These are phyloP conservation scores for Boletus chippewaensis DNA, from an alignment of 1,284 basidiomycete species.

Conservation along the genomic window DNA sequence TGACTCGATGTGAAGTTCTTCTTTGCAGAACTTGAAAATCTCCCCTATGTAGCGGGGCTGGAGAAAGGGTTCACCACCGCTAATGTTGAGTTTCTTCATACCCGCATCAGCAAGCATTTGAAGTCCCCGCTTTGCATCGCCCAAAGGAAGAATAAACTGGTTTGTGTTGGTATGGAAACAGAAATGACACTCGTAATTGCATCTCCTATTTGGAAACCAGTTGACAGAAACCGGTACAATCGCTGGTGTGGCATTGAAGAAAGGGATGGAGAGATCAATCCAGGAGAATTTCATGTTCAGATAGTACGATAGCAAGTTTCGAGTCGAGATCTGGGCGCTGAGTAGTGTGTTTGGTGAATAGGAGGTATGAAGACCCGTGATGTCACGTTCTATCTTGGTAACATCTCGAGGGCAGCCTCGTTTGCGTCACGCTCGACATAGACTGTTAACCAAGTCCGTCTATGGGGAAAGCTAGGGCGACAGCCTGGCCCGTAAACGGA, in stretches of 20 bases:
- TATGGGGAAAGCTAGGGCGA: not conserved
- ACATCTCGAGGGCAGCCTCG: not conserved
- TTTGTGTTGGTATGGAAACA: constrained; percentile 36
- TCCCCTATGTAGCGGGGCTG: constrained; percentile 34
- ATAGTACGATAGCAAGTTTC: not conserved
- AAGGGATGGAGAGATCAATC: constrained; percentile 18
- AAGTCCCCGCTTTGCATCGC: constrained; percentile 32
- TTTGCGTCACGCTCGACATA: not conserved
- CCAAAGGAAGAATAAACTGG: constrained; percentile 29
- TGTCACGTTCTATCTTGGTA: not conserved
- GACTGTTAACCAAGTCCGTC: not conserved
- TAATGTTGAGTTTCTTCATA: constrained; percentile 38
- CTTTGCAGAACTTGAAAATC: constrained; percentile 36
- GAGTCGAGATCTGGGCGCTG: not conserved
- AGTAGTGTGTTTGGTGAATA: not conserved
- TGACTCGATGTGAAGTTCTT: constrained; percentile 33
- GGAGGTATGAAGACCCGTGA: not conserved
- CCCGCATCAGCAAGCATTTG: constrained; percentile 32
- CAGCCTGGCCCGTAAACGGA: not conserved
- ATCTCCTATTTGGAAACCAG: constrained; percentile 19
- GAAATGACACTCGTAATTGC: constrained; percentile 34
- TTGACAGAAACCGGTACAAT: constrained; percentile 17
- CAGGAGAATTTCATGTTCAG: constrained; percentile 20
- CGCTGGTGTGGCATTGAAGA: constrained; percentile 9
- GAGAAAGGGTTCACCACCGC: constrained; percentile 37